Conservation (phyloP, 2,329 filamentous ascomycete species). For the Stemphylium lycopersici region DNA sequence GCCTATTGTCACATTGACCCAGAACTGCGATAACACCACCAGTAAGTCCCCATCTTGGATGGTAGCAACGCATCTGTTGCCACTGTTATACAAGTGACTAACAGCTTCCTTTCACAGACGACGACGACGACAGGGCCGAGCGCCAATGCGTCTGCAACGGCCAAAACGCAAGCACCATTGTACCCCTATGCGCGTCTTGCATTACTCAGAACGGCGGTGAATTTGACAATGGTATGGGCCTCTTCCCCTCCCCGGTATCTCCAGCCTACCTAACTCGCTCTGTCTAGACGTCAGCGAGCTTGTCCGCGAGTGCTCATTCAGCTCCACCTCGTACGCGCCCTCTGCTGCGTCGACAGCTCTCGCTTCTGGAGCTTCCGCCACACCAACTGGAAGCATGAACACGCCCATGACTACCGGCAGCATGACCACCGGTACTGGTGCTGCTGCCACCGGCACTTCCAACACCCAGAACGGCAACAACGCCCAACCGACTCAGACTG, state of each 20-base stretch:
- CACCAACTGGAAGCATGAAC: too few species aligned
- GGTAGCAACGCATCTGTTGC: too few species aligned
- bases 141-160: conserved; percentile 8
- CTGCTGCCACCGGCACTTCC: too few species aligned
- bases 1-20: background rate
- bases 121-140: conserved; percentile 2
- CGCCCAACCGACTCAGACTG: background rate
- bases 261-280: background rate
- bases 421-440: too few species aligned
- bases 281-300: conserved; percentile 1
- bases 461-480: background rate
- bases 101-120: background rate
- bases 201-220: conserved; percentile 5
- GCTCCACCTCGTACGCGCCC: background rate
- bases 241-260: background rate
- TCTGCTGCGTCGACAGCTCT: background rate
- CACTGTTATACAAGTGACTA: too few species aligned
- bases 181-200: conserved; percentile 5
- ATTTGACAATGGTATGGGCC: conserved; percentile 2
- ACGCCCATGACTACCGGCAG: too few species aligned
- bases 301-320: background rate
- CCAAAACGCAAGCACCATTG: conserved; percentile 1
- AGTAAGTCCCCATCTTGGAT: background rate
- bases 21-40: conserved; percentile 1
- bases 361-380: background rate